Conservation (phyloP, 805 yeast species). For the Nakazawaea wyomingensis region DNA sequence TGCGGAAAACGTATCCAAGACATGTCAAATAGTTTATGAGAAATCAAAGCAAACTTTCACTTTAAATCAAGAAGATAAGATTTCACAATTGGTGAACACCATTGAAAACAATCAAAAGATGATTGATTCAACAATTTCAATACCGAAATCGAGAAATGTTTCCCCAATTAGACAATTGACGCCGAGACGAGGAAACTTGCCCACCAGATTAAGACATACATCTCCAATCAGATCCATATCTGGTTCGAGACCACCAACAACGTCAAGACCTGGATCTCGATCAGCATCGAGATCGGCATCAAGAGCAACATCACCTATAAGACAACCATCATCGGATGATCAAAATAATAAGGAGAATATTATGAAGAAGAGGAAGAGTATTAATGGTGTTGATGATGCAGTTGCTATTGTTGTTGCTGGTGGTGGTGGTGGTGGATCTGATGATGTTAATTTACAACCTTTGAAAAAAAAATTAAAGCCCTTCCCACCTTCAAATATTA, state of each 20-base stretch:
- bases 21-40: neutral
- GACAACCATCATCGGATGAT: neutral
- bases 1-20: neutral
- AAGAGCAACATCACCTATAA: conserved; percentile 1
- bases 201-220: neutral
- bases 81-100: conserved; percentile 2
- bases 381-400: neutral
- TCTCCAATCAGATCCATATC: conserved; percentile 3
- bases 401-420: too few relatives aligned
- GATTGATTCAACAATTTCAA: neutral
- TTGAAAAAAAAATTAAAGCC: too few relatives aligned
- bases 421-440: too few relatives aligned
- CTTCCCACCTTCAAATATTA: too few relatives aligned
- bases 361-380: neutral
- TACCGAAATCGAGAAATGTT: conserved; percentile 3
- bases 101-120: conserved; percentile 4
- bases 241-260: neutral
- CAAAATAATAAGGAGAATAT: neutral
- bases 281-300: conserved; percentile 4
- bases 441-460: too few relatives aligned
- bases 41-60: neutral
- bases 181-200: neutral
- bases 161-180: conserved; percentile 8
- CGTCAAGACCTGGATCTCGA: neutral
- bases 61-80: conserved; percentile 2